Base-by-base conservation (phyloP, 352 stramenopile genomes). In the Globisporangium paroecandrum region DNA sequence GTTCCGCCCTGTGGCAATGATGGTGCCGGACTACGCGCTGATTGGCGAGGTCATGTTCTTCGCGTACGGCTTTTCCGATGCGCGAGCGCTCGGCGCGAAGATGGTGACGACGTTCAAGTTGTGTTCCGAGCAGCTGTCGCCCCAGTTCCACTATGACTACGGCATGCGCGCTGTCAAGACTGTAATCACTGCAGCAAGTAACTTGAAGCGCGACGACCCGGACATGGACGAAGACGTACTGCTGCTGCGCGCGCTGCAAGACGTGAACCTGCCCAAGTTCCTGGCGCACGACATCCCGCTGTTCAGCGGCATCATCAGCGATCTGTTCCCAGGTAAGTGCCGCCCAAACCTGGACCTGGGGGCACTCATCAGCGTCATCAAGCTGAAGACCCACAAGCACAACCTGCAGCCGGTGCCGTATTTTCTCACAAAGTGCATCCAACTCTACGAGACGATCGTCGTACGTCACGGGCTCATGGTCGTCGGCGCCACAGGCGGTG, bases 201-300 rank as follows among this genome's bases (percentile, higher is more conserved):
- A 96, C 68, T 72, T 94, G 36, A 99, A 99, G 70, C 89, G 94
- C 13, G 88, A 93, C 7, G 90, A 97, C 57, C 89, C 87, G 1
- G 86, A 98, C 27, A 95, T 98, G 73, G 83, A 95, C 36, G 95
- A 98, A 74, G 93, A 98, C 71, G 86, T 97, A 1, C 63, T 98
- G n/a, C 72, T 98, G 10, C 81, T 98, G 18, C 84, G 94, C 61
- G 95, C 94, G 5, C 69, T 98, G 9, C 91, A 98, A 64, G 94
- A 98, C 63, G 95, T 98, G 3, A 98, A 98, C 67, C 65, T 98
- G 25, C 95, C 95, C 1, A 98, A 98, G 71, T 98, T 98, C 68
- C 77, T 98, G n/a, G 93, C 94, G 0, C 93, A 98, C 58, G 95
- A 98, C 62, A 90, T 98, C 10, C 95, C 95, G 24, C 75, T 98